phyloP scores from a whole-genome alignment of 352 stramenopile genomes.

The Globisporangium orthogonon region DNA sequence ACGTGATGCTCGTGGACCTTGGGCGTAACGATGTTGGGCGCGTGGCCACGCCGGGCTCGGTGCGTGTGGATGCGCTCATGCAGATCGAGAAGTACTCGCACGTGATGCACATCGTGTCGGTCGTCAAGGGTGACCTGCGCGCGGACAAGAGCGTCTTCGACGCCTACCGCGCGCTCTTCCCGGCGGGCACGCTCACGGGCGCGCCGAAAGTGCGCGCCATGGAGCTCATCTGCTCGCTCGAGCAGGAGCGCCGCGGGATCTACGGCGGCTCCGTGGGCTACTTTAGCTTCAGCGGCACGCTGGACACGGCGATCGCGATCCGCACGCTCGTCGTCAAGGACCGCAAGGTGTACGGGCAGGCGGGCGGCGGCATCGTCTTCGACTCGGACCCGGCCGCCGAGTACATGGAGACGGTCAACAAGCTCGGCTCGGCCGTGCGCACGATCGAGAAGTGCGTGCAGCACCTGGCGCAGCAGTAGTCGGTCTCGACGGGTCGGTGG shows the following conservation, averaged over 20 bases:
- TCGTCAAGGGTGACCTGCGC: conserved; percentile 78
- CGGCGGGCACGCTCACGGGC: conserved; percentile 82
- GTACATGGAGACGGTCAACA: conserved; percentile 89
- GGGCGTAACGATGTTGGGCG: conserved; percentile 88
- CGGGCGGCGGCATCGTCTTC: conserved; percentile 85
- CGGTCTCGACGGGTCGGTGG: not conserved
- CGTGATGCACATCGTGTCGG: conserved; percentile 90
- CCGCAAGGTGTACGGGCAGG: conserved; percentile 76
- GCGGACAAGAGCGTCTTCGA: conserved; percentile 83
- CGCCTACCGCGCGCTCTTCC: conserved; percentile 87
- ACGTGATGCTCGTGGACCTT: conserved; percentile 91
- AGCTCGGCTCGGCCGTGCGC: conserved; percentile 75
- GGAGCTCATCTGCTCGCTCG: conserved; percentile 84
- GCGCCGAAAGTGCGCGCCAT: conserved; percentile 88
- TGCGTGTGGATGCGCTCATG: conserved; percentile 85
- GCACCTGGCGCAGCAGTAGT: conserved; percentile 32
- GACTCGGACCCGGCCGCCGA: conserved; percentile 83
- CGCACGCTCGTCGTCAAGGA: conserved; percentile 84
- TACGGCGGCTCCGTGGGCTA: conserved; percentile 87
- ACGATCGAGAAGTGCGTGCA: conserved; percentile 76
- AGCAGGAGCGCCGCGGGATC: conserved; percentile 75
- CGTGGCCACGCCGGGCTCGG: conserved; percentile 72
- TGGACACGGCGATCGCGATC: conserved; percentile 88
- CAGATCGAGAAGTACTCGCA: conserved; percentile 91
- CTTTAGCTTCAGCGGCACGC: conserved; percentile 80